Conservation (phyloP, 768 basidiomycete genomes). For the Leccinum pellstonianum region DNA sequence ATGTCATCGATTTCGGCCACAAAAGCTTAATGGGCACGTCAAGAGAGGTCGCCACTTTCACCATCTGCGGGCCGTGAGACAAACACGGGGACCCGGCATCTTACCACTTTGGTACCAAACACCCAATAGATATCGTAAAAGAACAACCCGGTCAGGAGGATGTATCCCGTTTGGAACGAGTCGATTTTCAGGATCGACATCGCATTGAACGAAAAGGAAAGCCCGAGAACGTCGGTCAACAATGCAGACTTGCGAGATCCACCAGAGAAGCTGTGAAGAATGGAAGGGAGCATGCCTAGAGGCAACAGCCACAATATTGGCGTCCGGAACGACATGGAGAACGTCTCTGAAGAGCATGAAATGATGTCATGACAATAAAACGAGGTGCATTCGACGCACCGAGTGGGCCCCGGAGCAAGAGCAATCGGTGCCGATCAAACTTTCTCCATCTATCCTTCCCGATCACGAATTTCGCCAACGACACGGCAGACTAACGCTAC, state of each 20-base stretch:
- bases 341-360: conserved; percentile 29
- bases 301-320: conserved; percentile 58
- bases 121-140: conserved; percentile 97
- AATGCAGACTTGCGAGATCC: conserved; percentile 57
- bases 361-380: conserved; percentile 4
- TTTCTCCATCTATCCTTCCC: conserved; percentile 57
- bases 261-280: conserved; percentile 54
- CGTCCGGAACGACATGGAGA: conserved; percentile 50
- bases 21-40: conserved; percentile 94
- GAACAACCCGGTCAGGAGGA: conserved; percentile 82
- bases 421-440: conserved; percentile 47
- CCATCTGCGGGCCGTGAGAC: conserved; percentile 59
- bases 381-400: conserved; percentile 35
- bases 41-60: conserved; percentile 84
- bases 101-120: conserved; percentile 81
- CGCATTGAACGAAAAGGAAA: conserved; percentile 82
- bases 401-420: conserved; percentile 44
- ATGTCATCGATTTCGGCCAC: conserved; percentile 67
- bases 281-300: conserved; percentile 60
- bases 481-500: conserved; percentile 45
- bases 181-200: conserved; percentile 80
- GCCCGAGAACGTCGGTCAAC: conserved; percentile 69
- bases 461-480: conserved; percentile 46
- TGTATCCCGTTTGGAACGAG: conserved; percentile 82
- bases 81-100: conserved; percentile 26